Conservation (phyloP, 495 filamentous ascomycete species). For the Chlorociboria aeruginascens region DNA sequence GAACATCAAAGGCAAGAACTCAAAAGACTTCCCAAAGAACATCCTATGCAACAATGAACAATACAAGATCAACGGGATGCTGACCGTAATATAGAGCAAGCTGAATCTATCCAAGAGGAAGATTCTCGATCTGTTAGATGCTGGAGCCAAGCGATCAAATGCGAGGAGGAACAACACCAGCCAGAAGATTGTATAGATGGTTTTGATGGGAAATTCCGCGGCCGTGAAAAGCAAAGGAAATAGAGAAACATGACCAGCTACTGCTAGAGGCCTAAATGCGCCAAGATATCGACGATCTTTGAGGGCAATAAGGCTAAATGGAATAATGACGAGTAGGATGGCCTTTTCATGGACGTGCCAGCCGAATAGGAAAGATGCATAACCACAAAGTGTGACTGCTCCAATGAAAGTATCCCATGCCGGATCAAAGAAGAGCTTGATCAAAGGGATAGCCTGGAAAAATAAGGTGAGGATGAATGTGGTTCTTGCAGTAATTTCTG, state of each 20-base stretch:
- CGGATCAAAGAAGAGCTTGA: slow-evolving; percentile 71
- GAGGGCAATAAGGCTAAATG: slow-evolving; percentile 88
- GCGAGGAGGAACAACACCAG: slow-evolving; percentile 71
- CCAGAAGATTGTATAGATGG: slow-evolving; percentile 88
- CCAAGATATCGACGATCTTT: slow-evolving; percentile 84
- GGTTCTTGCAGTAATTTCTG: slow-evolving; percentile 63
- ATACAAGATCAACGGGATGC: slow-evolving; percentile 82
- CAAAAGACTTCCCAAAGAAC: slow-evolving; percentile 69
- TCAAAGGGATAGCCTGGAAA: slow-evolving; percentile 68
- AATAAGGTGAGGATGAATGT: slow-evolving; percentile 76
- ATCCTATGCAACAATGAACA: slow-evolving; percentile 73
- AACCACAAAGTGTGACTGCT: slow-evolving; percentile 87
- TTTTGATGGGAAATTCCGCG: slow-evolving; percentile 86
- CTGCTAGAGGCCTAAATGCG: slow-evolving; percentile 83
- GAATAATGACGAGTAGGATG: slow-evolving; percentile 85
- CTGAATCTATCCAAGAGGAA: slow-evolving; percentile 87
- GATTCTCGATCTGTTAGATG: slow-evolving; percentile 56
- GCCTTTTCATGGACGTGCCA: slow-evolving; percentile 99
- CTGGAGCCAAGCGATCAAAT: slow-evolving; percentile 81
- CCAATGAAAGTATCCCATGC: slow-evolving; percentile 83
- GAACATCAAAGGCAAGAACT: slow-evolving; percentile 95
- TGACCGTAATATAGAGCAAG: slow-evolving; percentile 73
- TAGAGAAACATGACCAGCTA: slow-evolving; percentile 87
- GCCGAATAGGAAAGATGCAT: slow-evolving; percentile 92
- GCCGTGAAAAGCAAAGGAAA: slow-evolving; percentile 91